Evolutionary conservation across 306 rosid genomes (phyloP), one percentile per base, ranked within the genome.

Genomic region (Fragaria nilgerrensis): DNA sequence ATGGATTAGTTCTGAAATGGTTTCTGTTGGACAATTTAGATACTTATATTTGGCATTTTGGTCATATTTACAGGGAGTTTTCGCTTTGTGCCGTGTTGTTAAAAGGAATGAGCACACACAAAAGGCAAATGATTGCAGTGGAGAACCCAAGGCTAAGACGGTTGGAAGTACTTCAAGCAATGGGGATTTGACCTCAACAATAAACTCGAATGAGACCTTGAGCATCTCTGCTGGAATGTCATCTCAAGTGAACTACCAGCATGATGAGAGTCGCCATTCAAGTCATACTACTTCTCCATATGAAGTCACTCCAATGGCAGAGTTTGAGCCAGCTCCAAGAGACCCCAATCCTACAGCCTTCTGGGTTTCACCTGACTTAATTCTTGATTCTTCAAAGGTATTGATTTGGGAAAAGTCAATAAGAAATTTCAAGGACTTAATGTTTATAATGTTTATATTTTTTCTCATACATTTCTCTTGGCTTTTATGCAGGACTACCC

Each of bases 311-410:
- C 78, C 80, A n/a, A 68, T 49, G 59, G 68, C 90, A 5, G 87
- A 76, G 16, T 79, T 83, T 45, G 92, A 78, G 78, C 90, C 86
- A 20, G 70, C 84, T 50, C 74, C 84, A 39, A 65, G 69, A 69
- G 87, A 85, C 78, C 82, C 83, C 44, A 82, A 84, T 77, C 80
- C 86, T 81, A 72, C 93, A 43, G 73, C 75, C 72, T 45, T 90
- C 74, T 93, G 93, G 98, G 77, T 90, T 75, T 88, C 96, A 37
- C 93, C 91, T 25, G 97, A 91, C 44, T 77, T 90, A 56, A 91
- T 91, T 81, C 94, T 93, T 25, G 98, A 93, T 83, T 90, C 98
- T 62, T 91, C 96, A 14, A 93, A 90, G 97, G 98, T 93, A 75
- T 65, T 56, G 63, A 68, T 61, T 3, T 25, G 64, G 71, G n/a